Percentiles rank a stretch among this genome's conserved stretches.
Conservation (phyloP, 2,329 filamentous ascomycete genomes). For the Aspergillus floridensis region DNA sequence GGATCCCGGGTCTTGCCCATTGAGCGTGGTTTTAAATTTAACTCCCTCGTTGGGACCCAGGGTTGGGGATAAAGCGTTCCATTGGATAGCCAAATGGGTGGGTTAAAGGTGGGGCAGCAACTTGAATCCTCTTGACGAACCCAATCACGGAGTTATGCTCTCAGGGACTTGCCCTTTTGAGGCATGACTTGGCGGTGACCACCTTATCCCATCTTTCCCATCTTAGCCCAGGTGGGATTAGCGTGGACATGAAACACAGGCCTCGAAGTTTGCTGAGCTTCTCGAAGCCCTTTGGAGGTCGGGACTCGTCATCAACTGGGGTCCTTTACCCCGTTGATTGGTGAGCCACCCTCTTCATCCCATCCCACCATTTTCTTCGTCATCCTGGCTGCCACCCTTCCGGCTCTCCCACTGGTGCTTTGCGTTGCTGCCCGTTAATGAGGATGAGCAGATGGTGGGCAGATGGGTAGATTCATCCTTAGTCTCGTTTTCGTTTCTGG, state of each 20-base stretch:
- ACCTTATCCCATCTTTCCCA: conserved; percentile 7
- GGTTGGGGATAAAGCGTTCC: conserved; percentile 1
- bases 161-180: conserved; percentile 12
- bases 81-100: conserved; percentile 1
- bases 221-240: neutral
- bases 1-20: conserved; percentile 4
- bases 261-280: conserved; percentile 19
- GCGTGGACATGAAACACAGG: conserved; percentile 15
- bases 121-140: neutral
- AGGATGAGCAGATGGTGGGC: conserved; percentile 12
- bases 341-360: neutral
- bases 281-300: conserved; percentile 15
- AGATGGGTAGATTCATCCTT: neutral
- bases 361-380: conserved; percentile 5
- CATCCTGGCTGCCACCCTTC: conserved; percentile 3
- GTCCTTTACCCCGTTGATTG: neutral
- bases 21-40: conserved; percentile 10
- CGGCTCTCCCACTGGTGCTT: conserved; percentile 6
- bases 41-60: conserved; percentile 7
- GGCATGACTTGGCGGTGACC: conserved; percentile 3
- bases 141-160: neutral
- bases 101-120: conserved; percentile 3
- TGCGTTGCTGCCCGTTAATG: conserved; percentile 12
- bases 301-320: conserved; percentile 20
- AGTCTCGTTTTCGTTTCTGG: neutral